A percentile compares a stretch with the other conserved stretches of the same genome.
Evolutionary conservation across 2,329 filamentous ascomycete species (phyloP).

Genomic region (Pseudogymnoascus sp.): DNA sequence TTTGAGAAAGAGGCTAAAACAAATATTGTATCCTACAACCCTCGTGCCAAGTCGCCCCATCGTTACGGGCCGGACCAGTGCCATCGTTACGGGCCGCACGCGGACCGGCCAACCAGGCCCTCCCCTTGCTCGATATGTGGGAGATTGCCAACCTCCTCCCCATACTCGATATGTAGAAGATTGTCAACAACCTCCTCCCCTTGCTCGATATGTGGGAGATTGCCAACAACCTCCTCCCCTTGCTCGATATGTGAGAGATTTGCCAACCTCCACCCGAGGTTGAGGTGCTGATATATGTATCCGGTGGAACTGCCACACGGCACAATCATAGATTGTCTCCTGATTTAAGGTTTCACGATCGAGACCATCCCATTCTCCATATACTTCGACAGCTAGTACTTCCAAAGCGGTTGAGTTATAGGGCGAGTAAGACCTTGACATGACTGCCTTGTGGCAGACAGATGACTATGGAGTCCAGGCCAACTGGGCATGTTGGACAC

Average conservation of each 20-base stretch:
- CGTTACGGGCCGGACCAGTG: neutral
- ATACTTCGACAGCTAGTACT: neutral
- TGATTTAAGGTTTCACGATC: neutral
- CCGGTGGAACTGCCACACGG: neutral
- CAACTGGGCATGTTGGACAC: slow-evolving; percentile 6
- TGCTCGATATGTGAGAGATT: neutral
- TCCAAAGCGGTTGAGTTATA: neutral
- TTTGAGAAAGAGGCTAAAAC: neutral
- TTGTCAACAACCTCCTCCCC: neutral
- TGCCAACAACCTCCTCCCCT: neutral
- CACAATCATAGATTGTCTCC: neutral
- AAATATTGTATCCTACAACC: neutral
- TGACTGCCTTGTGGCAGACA: neutral
- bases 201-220: neutral
- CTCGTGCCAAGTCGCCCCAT: neutral
- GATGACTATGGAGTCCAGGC: slow-evolving; percentile 6
- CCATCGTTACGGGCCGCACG: too few relatives aligned
- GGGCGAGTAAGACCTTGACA: neutral
- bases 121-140: neutral
- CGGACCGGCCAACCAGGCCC: neutral
- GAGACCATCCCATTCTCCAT: neutral
- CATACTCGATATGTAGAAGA: neutral
- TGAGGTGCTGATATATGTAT: neutral
- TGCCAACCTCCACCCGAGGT: neutral
- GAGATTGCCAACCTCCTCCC: neutral